phyloP scores from a whole-genome alignment of 805 yeast genomes.

The Saccharomycopsis capsularis region DNA sequence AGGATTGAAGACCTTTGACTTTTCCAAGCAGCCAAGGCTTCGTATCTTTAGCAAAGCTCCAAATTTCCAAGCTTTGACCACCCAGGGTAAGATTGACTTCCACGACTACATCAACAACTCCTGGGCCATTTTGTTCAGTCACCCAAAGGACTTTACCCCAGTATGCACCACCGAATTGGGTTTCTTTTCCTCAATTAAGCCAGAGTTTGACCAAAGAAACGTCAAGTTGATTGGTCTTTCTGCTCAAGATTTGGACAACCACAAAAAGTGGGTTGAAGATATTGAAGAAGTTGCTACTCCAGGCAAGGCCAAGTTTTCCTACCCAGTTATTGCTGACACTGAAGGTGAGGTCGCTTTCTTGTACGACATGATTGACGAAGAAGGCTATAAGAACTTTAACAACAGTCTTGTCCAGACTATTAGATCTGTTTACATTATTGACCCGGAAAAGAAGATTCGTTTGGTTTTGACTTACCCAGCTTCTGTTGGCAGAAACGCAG shows the following conservation, averaged over 20 bases:
- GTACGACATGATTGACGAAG: slow-evolving; percentile 85
- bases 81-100: slow-evolving; percentile 78
- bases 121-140: slow-evolving; percentile 87
- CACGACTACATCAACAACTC: slow-evolving; percentile 80
- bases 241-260: slow-evolving; percentile 75
- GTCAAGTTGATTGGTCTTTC: slow-evolving; percentile 87
- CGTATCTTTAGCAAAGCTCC: slow-evolving; percentile 86
- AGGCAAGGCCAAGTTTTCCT: slow-evolving; percentile 61
- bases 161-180: slow-evolving; percentile 96
- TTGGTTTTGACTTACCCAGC: slow-evolving; percentile 86
- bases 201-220: slow-evolving; percentile 79
- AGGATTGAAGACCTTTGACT: slow-evolving; percentile 13
- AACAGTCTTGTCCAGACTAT: slow-evolving; percentile 78
- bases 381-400: slow-evolving; percentile 65
- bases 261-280: slow-evolving; percentile 83
- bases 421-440: slow-evolving; percentile 88
- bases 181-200: slow-evolving; percentile 83
- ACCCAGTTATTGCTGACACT: slow-evolving; percentile 88
- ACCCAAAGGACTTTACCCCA: slow-evolving; percentile 96
- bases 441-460: slow-evolving; percentile 84
- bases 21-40: slow-evolving; percentile 45
- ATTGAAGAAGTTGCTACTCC: slow-evolving; percentile 70
- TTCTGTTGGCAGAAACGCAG: slow-evolving; percentile 88
- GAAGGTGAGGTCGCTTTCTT: slow-evolving; percentile 77
- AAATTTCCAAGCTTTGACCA: slow-evolving; percentile 76